These are phyloP conservation scores for Saturnispora zaruensis DNA, from an alignment of 805 yeast species.

Conservation along the genomic window DNA sequence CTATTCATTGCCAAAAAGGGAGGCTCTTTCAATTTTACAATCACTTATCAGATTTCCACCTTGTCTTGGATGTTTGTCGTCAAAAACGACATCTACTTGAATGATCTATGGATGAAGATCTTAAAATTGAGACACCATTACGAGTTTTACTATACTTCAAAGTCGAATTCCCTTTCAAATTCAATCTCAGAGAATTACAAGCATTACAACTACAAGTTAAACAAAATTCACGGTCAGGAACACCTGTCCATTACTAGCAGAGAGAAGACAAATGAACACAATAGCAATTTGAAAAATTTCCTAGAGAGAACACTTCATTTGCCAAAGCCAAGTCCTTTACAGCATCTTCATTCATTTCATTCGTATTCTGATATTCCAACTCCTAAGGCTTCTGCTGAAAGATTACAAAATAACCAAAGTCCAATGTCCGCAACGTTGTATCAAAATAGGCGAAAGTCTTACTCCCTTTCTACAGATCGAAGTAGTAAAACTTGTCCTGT, in stretches of 20 bases:
- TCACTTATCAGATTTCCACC: constrained; percentile 35
- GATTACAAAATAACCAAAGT: not conserved
- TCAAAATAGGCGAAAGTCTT: not conserved
- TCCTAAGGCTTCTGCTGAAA: not conserved
- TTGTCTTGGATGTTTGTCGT: constrained; percentile 53
- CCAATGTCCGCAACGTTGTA: not conserved
- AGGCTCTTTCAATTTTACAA: constrained; percentile 29
- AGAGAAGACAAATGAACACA: constrained; percentile 25
- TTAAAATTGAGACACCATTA: constrained; percentile 30
- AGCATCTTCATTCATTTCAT: not conserved
- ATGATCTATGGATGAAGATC: constrained; percentile 42
- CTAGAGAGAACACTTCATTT: constrained; percentile 22
- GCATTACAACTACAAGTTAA: constrained; percentile 25
- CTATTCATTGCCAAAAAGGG: constrained; percentile 30
- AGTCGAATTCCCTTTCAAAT: constrained; percentile 23
- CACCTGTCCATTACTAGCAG: constrained; percentile 14
- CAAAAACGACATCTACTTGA: constrained; percentile 49
- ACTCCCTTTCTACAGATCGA: not conserved
- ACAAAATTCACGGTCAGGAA: constrained; percentile 17
- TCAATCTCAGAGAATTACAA: constrained; percentile 25
- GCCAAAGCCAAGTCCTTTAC: constrained; percentile 5
- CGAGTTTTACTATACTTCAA: constrained; percentile 29
- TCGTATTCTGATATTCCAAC: not conserved
- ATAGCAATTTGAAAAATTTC: constrained; percentile 27
- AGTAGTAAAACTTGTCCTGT: constrained; percentile 4